A percentile compares a stretch with the other conserved stretches of the same genome.
Conservation (phyloP, 2,329 filamentous ascomycete genomes). For the Clonostachys rhizophaga region DNA sequence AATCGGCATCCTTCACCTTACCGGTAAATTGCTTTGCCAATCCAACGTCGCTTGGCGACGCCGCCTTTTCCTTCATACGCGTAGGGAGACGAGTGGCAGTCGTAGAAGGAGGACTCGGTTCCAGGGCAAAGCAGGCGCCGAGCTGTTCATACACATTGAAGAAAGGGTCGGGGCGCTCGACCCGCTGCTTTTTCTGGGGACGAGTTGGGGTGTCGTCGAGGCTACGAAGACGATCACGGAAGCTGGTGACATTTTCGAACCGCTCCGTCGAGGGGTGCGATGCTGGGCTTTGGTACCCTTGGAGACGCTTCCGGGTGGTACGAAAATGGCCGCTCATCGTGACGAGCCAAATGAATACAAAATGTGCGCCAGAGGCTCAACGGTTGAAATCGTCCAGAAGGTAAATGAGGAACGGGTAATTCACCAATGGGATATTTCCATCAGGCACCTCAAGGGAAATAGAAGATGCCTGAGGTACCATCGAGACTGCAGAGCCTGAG, state of each 20-base stretch:
- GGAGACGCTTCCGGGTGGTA: background rate
- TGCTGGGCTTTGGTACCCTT: background rate
- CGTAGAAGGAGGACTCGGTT: background rate
- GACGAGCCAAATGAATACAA: no score
- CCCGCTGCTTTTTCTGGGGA: background rate
- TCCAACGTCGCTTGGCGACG: background rate
- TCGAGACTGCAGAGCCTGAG: no score
- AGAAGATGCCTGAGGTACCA: no score
- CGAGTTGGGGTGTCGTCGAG: no score
- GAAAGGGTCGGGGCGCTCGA: background rate
- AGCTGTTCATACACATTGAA: background rate
- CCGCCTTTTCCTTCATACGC: background rate
- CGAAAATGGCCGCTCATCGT: no score
- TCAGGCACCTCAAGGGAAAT: no score
- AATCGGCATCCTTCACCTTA: background rate
- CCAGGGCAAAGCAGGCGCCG: background rate
- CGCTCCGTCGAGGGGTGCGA: background rate
- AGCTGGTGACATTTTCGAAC: background rate
- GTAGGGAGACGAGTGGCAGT: background rate
- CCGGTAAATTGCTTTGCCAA: background rate
- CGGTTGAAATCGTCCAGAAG: no score
- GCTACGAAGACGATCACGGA: conserved; percentile 1
- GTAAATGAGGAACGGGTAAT: no score
- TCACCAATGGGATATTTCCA: no score
- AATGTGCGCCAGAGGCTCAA: no score